Evolutionary conservation across 2,329 filamentous ascomycete genomes (phyloP).

Genomic region (Neospermospora avenae): DNA sequence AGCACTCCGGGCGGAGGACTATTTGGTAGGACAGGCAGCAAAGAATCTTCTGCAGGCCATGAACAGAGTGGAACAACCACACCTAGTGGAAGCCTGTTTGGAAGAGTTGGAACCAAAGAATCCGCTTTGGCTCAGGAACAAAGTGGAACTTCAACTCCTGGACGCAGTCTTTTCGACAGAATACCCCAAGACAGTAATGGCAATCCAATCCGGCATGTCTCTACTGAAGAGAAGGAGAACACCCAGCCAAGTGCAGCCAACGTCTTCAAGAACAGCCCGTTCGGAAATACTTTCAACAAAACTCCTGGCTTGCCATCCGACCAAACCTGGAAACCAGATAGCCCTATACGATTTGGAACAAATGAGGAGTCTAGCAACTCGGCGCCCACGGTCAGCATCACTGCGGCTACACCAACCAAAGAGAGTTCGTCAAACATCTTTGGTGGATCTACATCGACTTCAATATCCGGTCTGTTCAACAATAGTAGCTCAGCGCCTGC

Average conservation of each 20-base stretch:
- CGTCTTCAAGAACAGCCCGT: constrained; percentile 22
- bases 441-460: constrained; percentile 2
- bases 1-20: constrained; percentile 26
- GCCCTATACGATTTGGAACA: constrained; percentile 44
- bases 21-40: constrained; percentile 2
- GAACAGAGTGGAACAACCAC: neutral
- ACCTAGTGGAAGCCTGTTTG: constrained; percentile 26
- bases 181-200: constrained; percentile 50
- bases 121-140: constrained; percentile 3
- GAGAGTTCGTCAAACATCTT: constrained; percentile 15
- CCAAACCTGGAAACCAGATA: constrained; percentile 48
- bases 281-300: constrained; percentile 19
- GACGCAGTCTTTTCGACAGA: constrained; percentile 40
- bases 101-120: neutral
- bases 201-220: constrained; percentile 40
- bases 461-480: neutral
- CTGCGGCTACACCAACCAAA: constrained; percentile 24
- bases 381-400: constrained; percentile 21
- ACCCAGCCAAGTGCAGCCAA: constrained; percentile 29
- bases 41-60: neutral
- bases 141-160: constrained; percentile 35
- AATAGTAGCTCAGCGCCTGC: constrained; percentile 11
- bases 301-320: constrained; percentile 34
- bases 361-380: neutral
- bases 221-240: constrained; percentile 36